Percentiles rank a stretch among this genome's conserved stretches.
phyloP scores from a whole-genome alignment of 495 filamentous ascomycete genomes.

The Polyplosphaeria fusca region DNA sequence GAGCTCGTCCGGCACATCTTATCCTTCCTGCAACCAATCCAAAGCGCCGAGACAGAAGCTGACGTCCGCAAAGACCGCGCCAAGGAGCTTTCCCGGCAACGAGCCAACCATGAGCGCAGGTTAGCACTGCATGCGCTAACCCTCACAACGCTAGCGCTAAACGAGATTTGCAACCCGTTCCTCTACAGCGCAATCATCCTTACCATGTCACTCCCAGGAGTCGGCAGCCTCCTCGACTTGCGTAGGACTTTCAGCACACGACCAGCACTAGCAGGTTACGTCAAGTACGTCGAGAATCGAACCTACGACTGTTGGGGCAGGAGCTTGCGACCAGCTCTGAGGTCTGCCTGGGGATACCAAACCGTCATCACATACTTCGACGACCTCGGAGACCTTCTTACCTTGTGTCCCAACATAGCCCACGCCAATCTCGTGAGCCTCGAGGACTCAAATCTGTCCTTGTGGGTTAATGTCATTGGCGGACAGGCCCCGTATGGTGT shows the following conservation, averaged over 20 bases:
- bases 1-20: constrained; percentile 13
- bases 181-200: constrained; percentile 10
- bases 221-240: not conserved
- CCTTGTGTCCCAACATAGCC: not conserved
- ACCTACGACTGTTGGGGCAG: constrained; percentile 9
- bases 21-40: not conserved
- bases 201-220: not conserved
- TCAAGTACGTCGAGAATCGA: constrained; percentile 15
- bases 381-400: not conserved
- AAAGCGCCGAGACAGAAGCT: not conserved
- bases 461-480: too few species aligned
- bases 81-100: constrained; percentile 2
- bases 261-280: not conserved
- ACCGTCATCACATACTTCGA: constrained; percentile 3
- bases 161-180: not conserved
- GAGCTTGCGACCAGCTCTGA: not conserved
- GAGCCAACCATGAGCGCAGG: constrained; percentile 8
- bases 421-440: constrained; percentile 4
- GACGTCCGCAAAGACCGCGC: constrained; percentile 2
- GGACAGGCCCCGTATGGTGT: too few species aligned
- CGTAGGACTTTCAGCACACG: not conserved
- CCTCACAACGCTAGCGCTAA: constrained; percentile 6
- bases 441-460: not conserved
- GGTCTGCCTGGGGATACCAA: not conserved
- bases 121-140: constrained; percentile 1